phyloP scores from a whole-genome alignment of 2,329 filamentous ascomycete species.

The Atkinsonella hypoxylon region DNA sequence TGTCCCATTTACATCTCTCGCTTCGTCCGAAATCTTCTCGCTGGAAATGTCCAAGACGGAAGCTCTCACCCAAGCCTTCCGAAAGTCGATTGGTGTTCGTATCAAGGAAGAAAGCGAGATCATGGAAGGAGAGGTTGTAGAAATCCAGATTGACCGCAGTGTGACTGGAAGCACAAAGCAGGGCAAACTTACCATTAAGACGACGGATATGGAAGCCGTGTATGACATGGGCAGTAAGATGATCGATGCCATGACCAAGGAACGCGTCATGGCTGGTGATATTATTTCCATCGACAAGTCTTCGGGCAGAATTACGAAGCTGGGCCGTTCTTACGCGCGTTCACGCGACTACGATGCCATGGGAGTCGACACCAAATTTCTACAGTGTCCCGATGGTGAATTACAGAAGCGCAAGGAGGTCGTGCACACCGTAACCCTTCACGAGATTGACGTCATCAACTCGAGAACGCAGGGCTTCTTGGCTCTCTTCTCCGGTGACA shows the following conservation, averaged over 20 bases:
- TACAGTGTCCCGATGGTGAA: conserved; percentile 95
- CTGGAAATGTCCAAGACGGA: conserved; percentile 99
- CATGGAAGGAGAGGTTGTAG: conserved; percentile 96
- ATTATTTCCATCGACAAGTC: conserved; percentile 99
- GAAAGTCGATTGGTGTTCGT: conserved; percentile 92
- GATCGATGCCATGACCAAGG: conserved; percentile 99
- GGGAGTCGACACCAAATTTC: conserved; percentile 95
- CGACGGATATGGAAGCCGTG: conserved; percentile 98
- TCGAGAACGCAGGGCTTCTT: conserved; percentile 97
- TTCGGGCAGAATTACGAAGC: conserved; percentile 93
- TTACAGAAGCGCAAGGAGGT: conserved; percentile 95
- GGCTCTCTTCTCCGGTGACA: conserved; percentile 94
- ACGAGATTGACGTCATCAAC: conserved; percentile 99
- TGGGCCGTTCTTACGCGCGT: conserved; percentile 86
- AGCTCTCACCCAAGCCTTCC: conserved; percentile 94
- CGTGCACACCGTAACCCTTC: conserved; percentile 88
- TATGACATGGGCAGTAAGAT: conserved; percentile 99
- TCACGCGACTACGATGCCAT: conserved; percentile 98
- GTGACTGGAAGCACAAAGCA: conserved; percentile 96
- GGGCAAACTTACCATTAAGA: conserved; percentile 98
- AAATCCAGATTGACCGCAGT: conserved; percentile 96
- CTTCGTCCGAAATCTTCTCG: conserved; percentile 94
- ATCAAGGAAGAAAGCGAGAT: conserved; percentile 99
- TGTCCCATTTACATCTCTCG: conserved; percentile 91
- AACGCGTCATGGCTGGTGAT: conserved; percentile 96